Base-by-base conservation (phyloP, 352 stramenopile genomes). In the Phytopythium boreale region DNA sequence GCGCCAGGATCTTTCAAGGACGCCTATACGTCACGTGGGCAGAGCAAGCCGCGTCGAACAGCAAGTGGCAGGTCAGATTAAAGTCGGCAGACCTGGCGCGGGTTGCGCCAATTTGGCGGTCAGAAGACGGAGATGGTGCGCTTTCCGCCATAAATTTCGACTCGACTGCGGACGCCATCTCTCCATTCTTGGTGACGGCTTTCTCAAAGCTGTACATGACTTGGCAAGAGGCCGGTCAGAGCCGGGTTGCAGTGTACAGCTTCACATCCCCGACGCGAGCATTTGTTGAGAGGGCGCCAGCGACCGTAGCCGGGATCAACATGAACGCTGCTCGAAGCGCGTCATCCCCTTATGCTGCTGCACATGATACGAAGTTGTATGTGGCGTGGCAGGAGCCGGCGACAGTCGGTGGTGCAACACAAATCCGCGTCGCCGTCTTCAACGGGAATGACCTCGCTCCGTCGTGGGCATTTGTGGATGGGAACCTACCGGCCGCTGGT, bases 371-470 rank as follows among this genome's bases (percentile, higher is more conserved):
- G 1, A 88, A 84, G 19, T 36, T 93, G 17, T 91, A 89, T 29
- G 63, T 66, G 4, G 76, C 70, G 15, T 93, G 84, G 84, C 77
- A 90, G 15, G 82, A 90, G 61, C 69, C 29, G 4, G 50, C 62
- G 0, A 52, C 64, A 9, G 61, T 70, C 0, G 41, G 62, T 0
- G 20, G 24, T 0, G 44, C 58, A 8, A 62, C 72, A 8, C 79
- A 90, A 36, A 77, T 89, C 39, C 84, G 82, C 31, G 77, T 91
- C 1, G 72, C 73, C 0, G 68, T 90, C 20, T 93, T 72, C 41
- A 88, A 84, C 59, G 65, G 77, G 0, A 55, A 81, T 7, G 71
- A 87, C 44, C 36, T 61, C 4, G n/a, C 70, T 2, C 79, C 78
- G 6, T 49, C 39, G 1, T 92, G 84, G 84, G 57, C 56, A 0